Conservation (phyloP, 768 basidiomycete genomes). For the Rhodotorula babjevae region DNA sequence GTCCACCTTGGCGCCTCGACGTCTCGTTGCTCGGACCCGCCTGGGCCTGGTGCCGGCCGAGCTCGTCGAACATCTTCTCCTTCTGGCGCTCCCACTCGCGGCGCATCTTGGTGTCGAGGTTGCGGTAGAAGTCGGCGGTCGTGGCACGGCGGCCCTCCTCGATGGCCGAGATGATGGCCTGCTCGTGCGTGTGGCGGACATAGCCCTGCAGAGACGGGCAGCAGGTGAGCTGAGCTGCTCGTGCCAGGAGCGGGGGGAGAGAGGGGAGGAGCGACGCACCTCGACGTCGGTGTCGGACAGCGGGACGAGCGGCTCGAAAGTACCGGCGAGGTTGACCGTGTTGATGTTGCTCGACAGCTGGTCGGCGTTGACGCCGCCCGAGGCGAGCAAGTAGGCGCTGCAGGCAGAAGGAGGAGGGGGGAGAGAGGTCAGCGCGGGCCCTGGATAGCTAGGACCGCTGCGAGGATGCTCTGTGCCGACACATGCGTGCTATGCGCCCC, state of each 20-base stretch:
- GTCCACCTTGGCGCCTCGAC: constrained; percentile 8
- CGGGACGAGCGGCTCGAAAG: constrained; percentile 82
- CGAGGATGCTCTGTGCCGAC: no score
- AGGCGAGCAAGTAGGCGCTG: constrained; percentile 87
- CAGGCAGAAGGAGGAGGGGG: neutral
- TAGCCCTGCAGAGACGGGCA: constrained; percentile 55
- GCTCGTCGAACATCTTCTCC: constrained; percentile 80
- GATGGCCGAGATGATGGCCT: constrained; percentile 87
- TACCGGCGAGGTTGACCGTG: constrained; percentile 70
- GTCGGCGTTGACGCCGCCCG: constrained; percentile 89
- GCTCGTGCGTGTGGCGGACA: constrained; percentile 89
- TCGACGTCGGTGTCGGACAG: constrained; percentile 90
- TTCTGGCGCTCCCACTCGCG: constrained; percentile 88
- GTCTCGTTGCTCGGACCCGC: constrained; percentile 1
- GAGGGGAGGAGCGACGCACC: constrained; percentile 17
- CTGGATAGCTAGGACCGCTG: no score
- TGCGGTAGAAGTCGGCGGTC: constrained; percentile 74
- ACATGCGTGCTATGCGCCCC: no score
- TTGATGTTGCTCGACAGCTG: constrained; percentile 77
- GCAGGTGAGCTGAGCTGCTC: no score
- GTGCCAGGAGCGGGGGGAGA: neutral
- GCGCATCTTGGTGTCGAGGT: constrained; percentile 67
- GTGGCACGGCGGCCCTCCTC: constrained; percentile 83
- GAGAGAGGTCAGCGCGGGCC: constrained; percentile 56
- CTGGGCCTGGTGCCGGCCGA: constrained; percentile 52